phyloP scores from a whole-genome alignment of 495 filamentous ascomycete genomes.

The Rhypophila decipiens region DNA sequence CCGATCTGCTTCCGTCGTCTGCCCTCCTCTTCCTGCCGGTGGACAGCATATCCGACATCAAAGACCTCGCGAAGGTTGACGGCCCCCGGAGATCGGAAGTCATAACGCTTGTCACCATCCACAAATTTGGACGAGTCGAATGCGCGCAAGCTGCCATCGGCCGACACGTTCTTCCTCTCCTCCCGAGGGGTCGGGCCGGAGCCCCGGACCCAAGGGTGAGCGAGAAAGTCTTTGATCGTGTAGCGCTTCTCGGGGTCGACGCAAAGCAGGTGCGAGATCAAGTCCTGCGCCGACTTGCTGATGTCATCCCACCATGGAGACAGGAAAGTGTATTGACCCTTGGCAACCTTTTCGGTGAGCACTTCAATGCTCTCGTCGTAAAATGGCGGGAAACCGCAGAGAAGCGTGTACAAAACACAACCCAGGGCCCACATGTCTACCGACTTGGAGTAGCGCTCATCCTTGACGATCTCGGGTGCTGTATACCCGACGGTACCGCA shows the following conservation, averaged over 20 bases:
- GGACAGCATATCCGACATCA: constrained; percentile 93
- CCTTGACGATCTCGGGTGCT: constrained; percentile 98
- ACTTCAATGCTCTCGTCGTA: constrained; percentile 98
- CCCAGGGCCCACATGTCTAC: constrained; percentile 99
- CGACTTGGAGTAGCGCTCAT: constrained; percentile 96
- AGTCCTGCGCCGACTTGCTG: constrained; percentile 87
- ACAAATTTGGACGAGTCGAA: constrained; percentile 52
- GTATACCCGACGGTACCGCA: constrained; percentile 98
- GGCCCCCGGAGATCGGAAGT: constrained; percentile 93
- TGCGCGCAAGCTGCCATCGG: constrained; percentile 38
- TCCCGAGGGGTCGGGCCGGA: constrained; percentile 47
- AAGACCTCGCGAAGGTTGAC: constrained; percentile 96
- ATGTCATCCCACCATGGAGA: constrained; percentile 99
- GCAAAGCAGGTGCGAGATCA: constrained; percentile 87
- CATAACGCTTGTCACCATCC: constrained; percentile 61
- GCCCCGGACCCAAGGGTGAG: constrained; percentile 83
- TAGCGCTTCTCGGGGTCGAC: constrained; percentile 90
- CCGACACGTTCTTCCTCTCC: constrained; percentile 53
- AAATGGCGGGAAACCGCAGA: constrained; percentile 97
- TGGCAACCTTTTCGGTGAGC: constrained; percentile 93
- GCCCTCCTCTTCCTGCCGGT: constrained; percentile 90
- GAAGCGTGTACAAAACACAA: constrained; percentile 91
- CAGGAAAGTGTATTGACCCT: constrained; percentile 94
- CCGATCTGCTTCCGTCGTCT: constrained; percentile 82
- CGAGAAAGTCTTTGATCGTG: constrained; percentile 80